Conservation (phyloP, 139 green algal genomes). For the Pleodorina starrii region DNA sequence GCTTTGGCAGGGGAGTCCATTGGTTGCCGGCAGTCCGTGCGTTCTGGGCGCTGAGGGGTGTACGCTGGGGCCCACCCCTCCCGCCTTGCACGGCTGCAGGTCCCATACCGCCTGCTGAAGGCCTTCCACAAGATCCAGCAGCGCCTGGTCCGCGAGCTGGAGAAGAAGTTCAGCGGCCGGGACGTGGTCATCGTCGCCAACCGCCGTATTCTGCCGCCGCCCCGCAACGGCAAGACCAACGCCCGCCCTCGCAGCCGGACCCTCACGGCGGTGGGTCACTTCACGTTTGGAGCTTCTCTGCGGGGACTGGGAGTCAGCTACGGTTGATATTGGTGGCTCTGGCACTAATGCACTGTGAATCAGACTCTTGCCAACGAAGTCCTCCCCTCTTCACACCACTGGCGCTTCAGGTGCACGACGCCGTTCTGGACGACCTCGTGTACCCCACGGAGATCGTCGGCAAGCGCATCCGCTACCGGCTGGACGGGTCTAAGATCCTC, state of each 20-base stretch:
- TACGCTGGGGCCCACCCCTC: too few species aligned
- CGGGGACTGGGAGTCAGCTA: too few species aligned
- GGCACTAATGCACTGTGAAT: too few species aligned
- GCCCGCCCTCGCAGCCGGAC: conserved; percentile 92
- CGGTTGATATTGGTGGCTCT: too few species aligned
- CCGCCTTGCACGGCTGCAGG: conserved; percentile 64
- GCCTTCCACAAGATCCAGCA: conserved; percentile 98
- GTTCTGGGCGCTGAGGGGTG: neutral
- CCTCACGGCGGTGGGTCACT: conserved; percentile 86
- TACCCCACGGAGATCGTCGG: conserved; percentile 99
- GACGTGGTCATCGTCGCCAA: conserved; percentile 98
- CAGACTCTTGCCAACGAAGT: too few species aligned
- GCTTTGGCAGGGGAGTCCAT: too few species aligned
- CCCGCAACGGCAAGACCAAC: conserved; percentile 75
- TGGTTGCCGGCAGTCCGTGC: too few species aligned
- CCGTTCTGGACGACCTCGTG: conserved; percentile 96
- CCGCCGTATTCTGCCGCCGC: conserved; percentile 92
- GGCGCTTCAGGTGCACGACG: conserved; percentile 94
- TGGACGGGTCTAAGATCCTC: conserved; percentile 94
- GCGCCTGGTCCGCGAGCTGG: conserved; percentile 97
- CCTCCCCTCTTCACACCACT: too few species aligned
- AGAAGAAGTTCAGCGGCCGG: conserved; percentile 99
- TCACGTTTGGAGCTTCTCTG: too few species aligned
- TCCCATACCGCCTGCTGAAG: conserved; percentile 98
- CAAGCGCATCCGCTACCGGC: conserved; percentile 95